phyloP scores from a whole-genome alignment of 148 eudicot genomes.

The Linanthus parryae region DNA sequence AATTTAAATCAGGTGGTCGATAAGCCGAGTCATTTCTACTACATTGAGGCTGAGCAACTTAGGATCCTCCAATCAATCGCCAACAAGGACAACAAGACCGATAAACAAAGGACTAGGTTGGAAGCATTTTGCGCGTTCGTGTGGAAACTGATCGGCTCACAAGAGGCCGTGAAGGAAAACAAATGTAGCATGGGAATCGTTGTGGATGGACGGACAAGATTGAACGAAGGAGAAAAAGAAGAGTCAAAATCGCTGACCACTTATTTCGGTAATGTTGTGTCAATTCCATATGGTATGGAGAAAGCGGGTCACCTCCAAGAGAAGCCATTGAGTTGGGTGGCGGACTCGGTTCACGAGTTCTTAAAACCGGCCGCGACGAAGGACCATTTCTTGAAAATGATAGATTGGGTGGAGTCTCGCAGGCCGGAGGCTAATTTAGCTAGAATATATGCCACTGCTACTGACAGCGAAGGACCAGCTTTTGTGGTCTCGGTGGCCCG shows the following conservation, averaged over 20 bases:
- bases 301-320: conserved; percentile 22
- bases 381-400: conserved; percentile 58
- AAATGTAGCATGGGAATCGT: conserved; percentile 53
- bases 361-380: conserved; percentile 28
- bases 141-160: conserved; percentile 48
- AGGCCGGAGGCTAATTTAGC: conserved; percentile 46
- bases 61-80: conserved; percentile 29
- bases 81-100: no score
- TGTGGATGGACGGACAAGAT: conserved; percentile 56
- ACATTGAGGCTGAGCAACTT: conserved; percentile 28
- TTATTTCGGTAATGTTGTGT: conserved; percentile 63
- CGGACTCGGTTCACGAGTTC: conserved; percentile 32
- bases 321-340: conserved; percentile 31
- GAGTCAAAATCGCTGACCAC: conserved; percentile 14
- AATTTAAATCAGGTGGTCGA: not conserved
- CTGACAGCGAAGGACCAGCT: conserved; percentile 35
- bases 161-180: conserved; percentile 5
- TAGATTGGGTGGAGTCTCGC: conserved; percentile 70
- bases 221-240: conserved; percentile 21
- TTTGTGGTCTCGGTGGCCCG: conserved; percentile 68
- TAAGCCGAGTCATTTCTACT: conserved; percentile 50
- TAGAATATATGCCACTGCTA: conserved; percentile 31
- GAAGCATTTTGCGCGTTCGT: conserved; percentile 57
- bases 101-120: conserved; percentile 35
- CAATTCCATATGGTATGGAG: conserved; percentile 48